Evolutionary conservation across 2,329 filamentous ascomycete genomes (phyloP).

Genomic region (Penicillium janthinellum): DNA sequence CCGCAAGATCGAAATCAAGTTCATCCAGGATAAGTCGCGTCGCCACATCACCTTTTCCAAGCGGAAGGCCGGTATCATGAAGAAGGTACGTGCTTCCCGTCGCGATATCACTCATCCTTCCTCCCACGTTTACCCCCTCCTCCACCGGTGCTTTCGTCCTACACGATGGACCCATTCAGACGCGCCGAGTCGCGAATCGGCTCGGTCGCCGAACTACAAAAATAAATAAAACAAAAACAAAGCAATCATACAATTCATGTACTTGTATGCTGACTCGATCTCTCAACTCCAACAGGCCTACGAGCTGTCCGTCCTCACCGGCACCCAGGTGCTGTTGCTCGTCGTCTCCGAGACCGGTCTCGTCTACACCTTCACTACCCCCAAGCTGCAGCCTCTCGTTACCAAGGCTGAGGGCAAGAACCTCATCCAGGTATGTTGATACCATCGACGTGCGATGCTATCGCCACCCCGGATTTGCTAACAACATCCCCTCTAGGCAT

Average conservation of each 20-base stretch:
- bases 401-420: constrained; percentile 99
- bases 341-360: constrained; percentile 97
- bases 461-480: constrained; percentile 11
- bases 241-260: background rate
- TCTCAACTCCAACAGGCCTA: constrained; percentile 69
- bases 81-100: constrained; percentile 73
- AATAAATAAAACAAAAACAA: background rate
- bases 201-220: background rate
- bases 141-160: background rate
- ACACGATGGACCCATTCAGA: background rate
- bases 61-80: constrained; percentile 99
- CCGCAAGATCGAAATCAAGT: constrained; percentile 99
- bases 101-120: constrained; percentile 17
- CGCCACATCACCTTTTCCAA: constrained; percentile 99
- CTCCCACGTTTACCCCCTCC: background rate
- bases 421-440: constrained; percentile 80
- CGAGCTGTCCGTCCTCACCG: constrained; percentile 93
- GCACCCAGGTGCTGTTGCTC: constrained; percentile 93
- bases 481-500: constrained; percentile 67
- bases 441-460: background rate
- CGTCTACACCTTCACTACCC: constrained; percentile 97
- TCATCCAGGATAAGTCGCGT: constrained; percentile 99
- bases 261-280: background rate
- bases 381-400: constrained; percentile 95
- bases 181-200: background rate